Base-by-base conservation (phyloP, 192 early-diverging fungal species). In the Linnemannia elongata region DNA sequence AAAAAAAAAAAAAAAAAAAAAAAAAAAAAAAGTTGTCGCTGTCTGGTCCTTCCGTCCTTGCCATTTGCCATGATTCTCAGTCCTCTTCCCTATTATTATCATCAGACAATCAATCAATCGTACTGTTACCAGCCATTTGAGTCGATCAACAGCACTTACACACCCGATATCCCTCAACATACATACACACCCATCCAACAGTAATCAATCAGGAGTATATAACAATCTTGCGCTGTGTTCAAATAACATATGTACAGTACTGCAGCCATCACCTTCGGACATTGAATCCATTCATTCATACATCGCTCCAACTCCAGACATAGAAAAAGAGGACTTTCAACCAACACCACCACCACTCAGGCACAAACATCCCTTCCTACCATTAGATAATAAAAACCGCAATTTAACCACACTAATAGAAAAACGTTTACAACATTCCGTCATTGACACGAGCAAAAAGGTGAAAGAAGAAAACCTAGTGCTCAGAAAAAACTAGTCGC, bases 401-500 rank as follows among this genome's bases (percentile, higher is more conserved):
- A 66, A 66, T 66, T 35, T 66, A 24, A 39, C 38, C n/a, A 35
- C 4, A 12, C 30, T 66, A 66, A 33, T 33, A 52, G 1, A n/a
- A 63, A 30, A 63, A 63, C 57, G n/a, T 63, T 63, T 63, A 63
- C 57, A n/a, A 35, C 27, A 15, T 30, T 33, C 24, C 60, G 30
- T 66, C 60, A 66, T 66, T 66, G 60, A 66, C 60, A 66, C 60
- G 60, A 66, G 60, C 13, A 24, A 66, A 24, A 66, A 66, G 60
- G 60, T 3, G 9, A 5, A 66, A 33, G n/a, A 10, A 24, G 30
- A 33, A 66, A 66, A 63, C 12, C 0, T 33, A 66, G 60, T 66
- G 60, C 60, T 66, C 60, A 35, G n/a, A 66, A 13, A 49, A 49
- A 57, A 57, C 6, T 57, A 57, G 18, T 22, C n/a, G n/a, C 24